Percentiles rank a stretch among this genome's conserved stretches.
Conservation (phyloP, 257 asterid species). For the Catharanthus roseus region DNA sequence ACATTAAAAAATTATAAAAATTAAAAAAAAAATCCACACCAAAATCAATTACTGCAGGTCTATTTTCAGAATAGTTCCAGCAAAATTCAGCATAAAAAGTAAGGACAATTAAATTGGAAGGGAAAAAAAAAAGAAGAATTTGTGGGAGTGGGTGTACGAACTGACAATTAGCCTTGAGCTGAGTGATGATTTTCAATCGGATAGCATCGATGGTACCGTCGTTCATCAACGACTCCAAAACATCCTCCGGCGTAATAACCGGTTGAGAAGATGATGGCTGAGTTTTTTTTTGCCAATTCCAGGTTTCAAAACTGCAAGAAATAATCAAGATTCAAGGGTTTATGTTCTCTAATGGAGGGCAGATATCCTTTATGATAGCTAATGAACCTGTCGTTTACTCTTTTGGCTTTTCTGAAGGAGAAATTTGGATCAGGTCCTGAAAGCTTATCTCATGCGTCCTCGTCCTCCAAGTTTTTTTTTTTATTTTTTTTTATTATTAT, state of each 20-base stretch:
- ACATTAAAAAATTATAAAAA: conserved; percentile 9
- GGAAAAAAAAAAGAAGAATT: neutral
- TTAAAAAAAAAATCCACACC: neutral
- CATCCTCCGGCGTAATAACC: conserved; percentile 80
- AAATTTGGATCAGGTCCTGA: too few species aligned
- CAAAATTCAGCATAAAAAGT: neutral
- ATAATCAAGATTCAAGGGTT: neutral
- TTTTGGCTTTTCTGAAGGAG: too few species aligned
- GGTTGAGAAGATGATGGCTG: conserved; percentile 22
- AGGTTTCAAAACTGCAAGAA: too few species aligned
- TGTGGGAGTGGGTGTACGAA: neutral
- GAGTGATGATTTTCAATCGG: conserved; percentile 78
- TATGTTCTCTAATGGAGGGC: neutral
- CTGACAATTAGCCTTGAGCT: conserved; percentile 89
- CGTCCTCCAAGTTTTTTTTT: too few species aligned
- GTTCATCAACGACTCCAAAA: conserved; percentile 84
- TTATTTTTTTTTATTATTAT: too few species aligned
- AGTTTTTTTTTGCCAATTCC: conserved; percentile 5
- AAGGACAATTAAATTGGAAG: neutral
- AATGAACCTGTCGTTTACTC: too few species aligned
- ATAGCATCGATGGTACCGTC: conserved; percentile 90
- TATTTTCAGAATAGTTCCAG: neutral
- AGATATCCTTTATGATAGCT: neutral
- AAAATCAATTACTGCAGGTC: neutral
- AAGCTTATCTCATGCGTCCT: too few species aligned